Conservation (phyloP, 495 filamentous ascomycete genomes). For the Tuber microsphaerosporum region DNA sequence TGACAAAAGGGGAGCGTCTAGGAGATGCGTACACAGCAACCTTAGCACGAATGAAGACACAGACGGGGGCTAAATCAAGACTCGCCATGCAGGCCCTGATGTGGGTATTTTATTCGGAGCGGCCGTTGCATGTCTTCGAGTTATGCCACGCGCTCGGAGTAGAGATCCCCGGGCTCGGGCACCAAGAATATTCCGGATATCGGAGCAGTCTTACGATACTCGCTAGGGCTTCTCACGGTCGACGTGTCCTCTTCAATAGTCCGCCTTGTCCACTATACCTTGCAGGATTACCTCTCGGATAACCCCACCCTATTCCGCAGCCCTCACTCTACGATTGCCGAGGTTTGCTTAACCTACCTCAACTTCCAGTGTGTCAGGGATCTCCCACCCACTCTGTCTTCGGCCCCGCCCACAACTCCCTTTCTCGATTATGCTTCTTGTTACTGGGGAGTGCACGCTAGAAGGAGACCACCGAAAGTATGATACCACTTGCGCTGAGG, state of each 20-base stretch:
- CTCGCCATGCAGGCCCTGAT: not conserved
- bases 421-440: not conserved
- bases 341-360: not conserved
- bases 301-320: not conserved
- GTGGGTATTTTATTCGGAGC: not conserved
- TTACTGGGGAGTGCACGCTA: not conserved
- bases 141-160: not conserved
- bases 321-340: not conserved
- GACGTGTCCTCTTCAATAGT: not conserved
- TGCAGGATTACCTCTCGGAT: not conserved
- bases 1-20: not conserved
- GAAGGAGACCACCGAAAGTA: not conserved
- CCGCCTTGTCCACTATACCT: not conserved
- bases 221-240: not conserved
- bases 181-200: not conserved
- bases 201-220: not conserved
- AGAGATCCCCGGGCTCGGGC: not conserved
- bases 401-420: not conserved
- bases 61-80: not conserved
- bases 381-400: not conserved
- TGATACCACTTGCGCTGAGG: not conserved
- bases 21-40: not conserved
- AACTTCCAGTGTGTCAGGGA: not conserved
- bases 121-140: not conserved
- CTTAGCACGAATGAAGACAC: not conserved